These are phyloP conservation scores for Glonium stellatum DNA, from an alignment of 495 filamentous ascomycete species.

Conservation along the genomic window DNA sequence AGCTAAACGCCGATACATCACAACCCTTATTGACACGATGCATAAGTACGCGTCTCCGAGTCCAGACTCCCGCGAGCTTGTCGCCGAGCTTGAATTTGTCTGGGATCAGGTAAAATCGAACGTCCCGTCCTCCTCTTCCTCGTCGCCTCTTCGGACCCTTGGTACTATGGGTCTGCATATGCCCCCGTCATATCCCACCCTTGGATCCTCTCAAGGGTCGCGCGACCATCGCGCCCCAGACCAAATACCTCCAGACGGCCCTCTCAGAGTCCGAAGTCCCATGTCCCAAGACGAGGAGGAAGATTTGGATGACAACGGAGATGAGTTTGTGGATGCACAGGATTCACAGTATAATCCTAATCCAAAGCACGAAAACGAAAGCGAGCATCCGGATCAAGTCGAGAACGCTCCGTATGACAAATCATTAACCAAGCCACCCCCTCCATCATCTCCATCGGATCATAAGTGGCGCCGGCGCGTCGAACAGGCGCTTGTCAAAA, in stretches of 20 bases:
- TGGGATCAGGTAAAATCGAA: slow-evolving; percentile 97
- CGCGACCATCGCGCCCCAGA: background rate
- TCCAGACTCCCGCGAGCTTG: slow-evolving; percentile 76
- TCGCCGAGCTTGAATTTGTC: slow-evolving; percentile 93
- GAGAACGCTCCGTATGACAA: background rate
- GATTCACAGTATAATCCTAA: slow-evolving; percentile 36
- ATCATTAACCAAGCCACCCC: background rate
- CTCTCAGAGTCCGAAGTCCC: slow-evolving; percentile 66
- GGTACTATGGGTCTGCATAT: slow-evolving; percentile 23
- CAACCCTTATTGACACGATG: slow-evolving; percentile 92
- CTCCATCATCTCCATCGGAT: slow-evolving; percentile 15
- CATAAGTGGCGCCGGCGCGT: slow-evolving; percentile 71
- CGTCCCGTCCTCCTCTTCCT: slow-evolving; percentile 52
- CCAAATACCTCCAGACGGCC: slow-evolving; percentile 11
- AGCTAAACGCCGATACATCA: slow-evolving; percentile 90
- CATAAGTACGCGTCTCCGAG: slow-evolving; percentile 81
- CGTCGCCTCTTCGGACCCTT: slow-evolving; percentile 37
- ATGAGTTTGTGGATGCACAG: slow-evolving; percentile 39
- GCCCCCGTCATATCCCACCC: slow-evolving; percentile 13
- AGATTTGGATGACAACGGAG: slow-evolving; percentile 33
- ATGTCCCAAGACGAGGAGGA: slow-evolving; percentile 73
- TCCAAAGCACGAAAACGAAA: slow-evolving; percentile 17
- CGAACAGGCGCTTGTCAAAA: slow-evolving; percentile 77
- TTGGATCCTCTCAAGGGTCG: slow-evolving; percentile 4
- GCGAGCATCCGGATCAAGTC: slow-evolving; percentile 7